These are phyloP conservation scores for Tulasnella sp. DNA, from an alignment of 768 basidiomycete genomes.

Conservation along the genomic window DNA sequence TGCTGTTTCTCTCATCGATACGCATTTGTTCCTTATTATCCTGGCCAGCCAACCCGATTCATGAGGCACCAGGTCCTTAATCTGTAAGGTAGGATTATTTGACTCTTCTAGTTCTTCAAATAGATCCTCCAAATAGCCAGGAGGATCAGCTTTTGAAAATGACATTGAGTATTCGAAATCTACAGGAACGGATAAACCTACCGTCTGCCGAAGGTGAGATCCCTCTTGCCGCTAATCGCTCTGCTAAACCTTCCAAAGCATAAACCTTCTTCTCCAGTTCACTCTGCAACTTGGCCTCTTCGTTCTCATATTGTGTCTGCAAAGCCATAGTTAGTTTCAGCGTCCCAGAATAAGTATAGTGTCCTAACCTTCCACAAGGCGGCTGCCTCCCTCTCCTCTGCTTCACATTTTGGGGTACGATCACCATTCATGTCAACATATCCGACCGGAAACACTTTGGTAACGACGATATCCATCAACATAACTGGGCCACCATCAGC, in stretches of 20 bases:
- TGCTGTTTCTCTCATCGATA: conserved; percentile 30
- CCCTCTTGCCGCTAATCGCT: conserved; percentile 49
- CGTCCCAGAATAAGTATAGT: not conserved
- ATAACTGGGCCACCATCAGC: conserved; percentile 69
- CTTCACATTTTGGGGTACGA: conserved; percentile 46
- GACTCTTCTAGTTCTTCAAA: conserved; percentile 55
- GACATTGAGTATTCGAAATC: conserved; percentile 17
- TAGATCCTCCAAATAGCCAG: conserved; percentile 32
- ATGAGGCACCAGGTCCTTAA: conserved; percentile 31
- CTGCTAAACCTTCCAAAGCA: conserved; percentile 45
- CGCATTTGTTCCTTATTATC: conserved; percentile 16
- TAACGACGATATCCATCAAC: conserved; percentile 58
- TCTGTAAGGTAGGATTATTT: conserved; percentile 31
- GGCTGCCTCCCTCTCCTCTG: conserved; percentile 48
- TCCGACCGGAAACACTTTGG: conserved; percentile 63
- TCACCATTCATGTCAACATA: conserved; percentile 53
- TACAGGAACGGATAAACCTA: conserved; percentile 24
- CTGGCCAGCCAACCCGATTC: conserved; percentile 21
- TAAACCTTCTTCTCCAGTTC: conserved; percentile 44
- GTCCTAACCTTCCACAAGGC: conserved; percentile 57
- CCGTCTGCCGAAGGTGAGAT: conserved; percentile 27
- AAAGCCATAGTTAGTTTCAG: not conserved
- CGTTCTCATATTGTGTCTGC: conserved; percentile 46
- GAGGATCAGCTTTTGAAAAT: conserved; percentile 22
- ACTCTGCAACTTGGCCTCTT: conserved; percentile 43